These are phyloP conservation scores for Stemphylium vesicarium DNA, from an alignment of 2,329 filamentous ascomycete genomes.

Conservation along the genomic window DNA sequence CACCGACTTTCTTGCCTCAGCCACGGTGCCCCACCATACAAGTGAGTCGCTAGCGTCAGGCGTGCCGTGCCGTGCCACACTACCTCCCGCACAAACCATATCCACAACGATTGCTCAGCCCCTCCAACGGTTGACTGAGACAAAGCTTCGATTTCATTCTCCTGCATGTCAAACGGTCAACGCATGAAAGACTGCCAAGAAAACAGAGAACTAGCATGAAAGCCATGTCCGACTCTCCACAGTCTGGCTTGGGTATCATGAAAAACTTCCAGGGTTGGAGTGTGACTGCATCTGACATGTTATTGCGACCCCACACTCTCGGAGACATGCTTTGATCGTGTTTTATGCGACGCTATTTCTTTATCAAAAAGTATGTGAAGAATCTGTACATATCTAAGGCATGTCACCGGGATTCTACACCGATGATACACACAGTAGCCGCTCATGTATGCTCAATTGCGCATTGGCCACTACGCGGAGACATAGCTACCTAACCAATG, in stretches of 20 bases:
- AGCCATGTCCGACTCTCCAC: not conserved
- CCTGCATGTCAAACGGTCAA: too few relatives aligned
- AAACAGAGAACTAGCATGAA: too few relatives aligned
- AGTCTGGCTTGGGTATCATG: not conserved
- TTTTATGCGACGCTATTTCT: too few relatives aligned
- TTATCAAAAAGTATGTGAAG: too few relatives aligned
- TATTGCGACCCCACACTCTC: too few relatives aligned
- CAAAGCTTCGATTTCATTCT: not conserved
- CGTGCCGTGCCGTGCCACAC: conserved; percentile 11
- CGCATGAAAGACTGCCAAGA: not conserved
- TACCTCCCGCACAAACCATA: not conserved
- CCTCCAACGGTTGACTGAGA: not conserved
- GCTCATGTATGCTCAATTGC: not conserved
- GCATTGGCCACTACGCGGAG: not conserved
- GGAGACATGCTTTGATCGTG: too few relatives aligned
- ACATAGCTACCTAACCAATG: not conserved
- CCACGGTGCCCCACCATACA: conserved; percentile 7
- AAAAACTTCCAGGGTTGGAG: not conserved
- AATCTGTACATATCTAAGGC: not conserved
- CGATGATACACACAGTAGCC: not conserved
- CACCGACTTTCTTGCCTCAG: conserved; percentile 4
- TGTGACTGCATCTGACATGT: too few relatives aligned
- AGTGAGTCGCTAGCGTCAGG: not conserved
- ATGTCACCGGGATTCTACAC: not conserved
- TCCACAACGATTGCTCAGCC: conserved; percentile 9